Percentiles rank a stretch among this genome's conserved stretches.
phyloP scores from a whole-genome alignment of 1,139 yeast genomes.

The Taphrina pruni region DNA sequence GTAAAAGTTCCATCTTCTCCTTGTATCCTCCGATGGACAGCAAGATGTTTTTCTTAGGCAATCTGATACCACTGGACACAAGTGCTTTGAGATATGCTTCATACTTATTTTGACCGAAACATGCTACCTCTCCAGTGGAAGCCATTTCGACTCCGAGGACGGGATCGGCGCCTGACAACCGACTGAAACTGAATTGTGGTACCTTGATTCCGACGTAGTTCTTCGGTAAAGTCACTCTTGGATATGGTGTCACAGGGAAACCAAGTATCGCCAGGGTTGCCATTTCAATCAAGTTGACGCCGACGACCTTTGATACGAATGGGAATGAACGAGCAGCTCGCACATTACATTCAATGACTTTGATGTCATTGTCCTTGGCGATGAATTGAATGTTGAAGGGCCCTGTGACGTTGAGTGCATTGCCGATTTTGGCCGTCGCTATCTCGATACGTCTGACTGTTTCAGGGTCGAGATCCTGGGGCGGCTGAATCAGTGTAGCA shows the following conservation, averaged over 20 bases:
- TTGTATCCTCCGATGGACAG: conserved; percentile 96
- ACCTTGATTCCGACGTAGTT: conserved; percentile 97
- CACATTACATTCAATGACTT: conserved; percentile 97
- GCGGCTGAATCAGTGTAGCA: conserved; percentile 96
- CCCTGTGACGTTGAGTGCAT: conserved; percentile 95
- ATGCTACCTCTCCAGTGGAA: conserved; percentile 98
- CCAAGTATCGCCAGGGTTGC: conserved; percentile 97
- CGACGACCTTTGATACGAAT: conserved; percentile 95
- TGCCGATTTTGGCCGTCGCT: conserved; percentile 95
- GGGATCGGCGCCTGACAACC: conserved; percentile 98
- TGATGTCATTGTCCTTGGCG: conserved; percentile 88
- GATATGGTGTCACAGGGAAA: conserved; percentile 83
- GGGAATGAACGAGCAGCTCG: conserved; percentile 99
- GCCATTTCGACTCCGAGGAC: conserved; percentile 99
- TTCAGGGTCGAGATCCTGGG: conserved; percentile 92
- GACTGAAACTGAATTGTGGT: conserved; percentile 96
- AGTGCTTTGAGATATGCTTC: conserved; percentile 96
- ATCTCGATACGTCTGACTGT: conserved; percentile 89
- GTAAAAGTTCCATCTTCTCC: conserved; percentile 91
- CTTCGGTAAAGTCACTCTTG: conserved; percentile 74
- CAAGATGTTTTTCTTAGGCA: conserved; percentile 93
- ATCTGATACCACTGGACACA: conserved; percentile 90
- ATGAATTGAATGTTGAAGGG: conserved; percentile 97
- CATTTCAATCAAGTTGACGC: conserved; percentile 95
- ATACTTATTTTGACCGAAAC: conserved; percentile 93